A percentile compares a stretch with the other conserved stretches of the same genome.
These are phyloP conservation scores for Ceratobasidium sp. DNA, from an alignment of 1,284 basidiomycete genomes.

Conservation along the genomic window DNA sequence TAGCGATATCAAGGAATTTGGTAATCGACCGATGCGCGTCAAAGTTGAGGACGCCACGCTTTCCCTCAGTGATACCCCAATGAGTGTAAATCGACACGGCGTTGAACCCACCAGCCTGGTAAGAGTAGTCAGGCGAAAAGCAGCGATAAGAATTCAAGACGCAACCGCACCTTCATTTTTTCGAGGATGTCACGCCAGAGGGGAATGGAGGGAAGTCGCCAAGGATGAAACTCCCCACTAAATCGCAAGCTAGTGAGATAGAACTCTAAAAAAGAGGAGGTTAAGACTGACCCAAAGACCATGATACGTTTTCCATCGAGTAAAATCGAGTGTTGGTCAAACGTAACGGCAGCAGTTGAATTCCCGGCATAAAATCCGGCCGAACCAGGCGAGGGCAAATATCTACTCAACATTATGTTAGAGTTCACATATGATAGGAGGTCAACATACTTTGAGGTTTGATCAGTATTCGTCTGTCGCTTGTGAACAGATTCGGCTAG, in stretches of 20 bases:
- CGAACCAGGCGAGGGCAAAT: slow-evolving; percentile 48
- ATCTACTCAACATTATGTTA: background rate
- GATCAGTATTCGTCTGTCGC: slow-evolving; percentile 25
- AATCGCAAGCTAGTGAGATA: background rate
- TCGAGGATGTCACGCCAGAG: slow-evolving; percentile 43
- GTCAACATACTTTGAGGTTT: slow-evolving; percentile 5
- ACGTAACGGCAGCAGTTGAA: slow-evolving; percentile 59
- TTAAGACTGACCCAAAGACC: background rate
- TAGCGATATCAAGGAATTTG: slow-evolving; percentile 45
- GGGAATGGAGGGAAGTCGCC: slow-evolving; percentile 32
- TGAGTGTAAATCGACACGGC: slow-evolving; percentile 47
- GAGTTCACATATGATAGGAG: background rate
- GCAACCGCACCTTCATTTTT: slow-evolving; percentile 33
- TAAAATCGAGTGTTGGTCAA: slow-evolving; percentile 49
- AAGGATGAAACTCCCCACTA: slow-evolving; percentile 44
- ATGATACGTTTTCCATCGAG: slow-evolving; percentile 34
- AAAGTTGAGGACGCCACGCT: slow-evolving; percentile 44
- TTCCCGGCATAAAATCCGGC: slow-evolving; percentile 60
- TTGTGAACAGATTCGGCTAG: background rate
- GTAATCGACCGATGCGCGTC: slow-evolving; percentile 40
- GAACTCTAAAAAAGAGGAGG: too few species aligned
- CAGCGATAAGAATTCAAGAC: background rate
- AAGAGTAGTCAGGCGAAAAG: background rate
- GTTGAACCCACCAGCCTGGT: slow-evolving; percentile 45
- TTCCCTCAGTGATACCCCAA: slow-evolving; percentile 47